Base-by-base conservation (phyloP, 2,329 filamentous ascomycete genomes). In the Aspergillus puulaauensis region DNA sequence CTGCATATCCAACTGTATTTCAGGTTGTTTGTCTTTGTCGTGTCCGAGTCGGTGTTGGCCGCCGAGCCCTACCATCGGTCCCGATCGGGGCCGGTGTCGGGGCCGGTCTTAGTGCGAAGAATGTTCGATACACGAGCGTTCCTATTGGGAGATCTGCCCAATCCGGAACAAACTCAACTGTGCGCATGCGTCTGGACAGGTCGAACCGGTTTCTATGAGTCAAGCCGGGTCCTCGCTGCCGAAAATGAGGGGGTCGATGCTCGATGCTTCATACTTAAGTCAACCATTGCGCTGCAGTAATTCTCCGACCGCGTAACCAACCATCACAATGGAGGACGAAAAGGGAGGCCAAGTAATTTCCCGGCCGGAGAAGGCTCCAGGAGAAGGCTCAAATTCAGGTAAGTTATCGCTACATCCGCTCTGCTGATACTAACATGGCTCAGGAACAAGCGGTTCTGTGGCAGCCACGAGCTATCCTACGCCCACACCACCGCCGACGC, bases 61-160 rank as follows among this genome's bases (percentile, higher is more conserved):
- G 41, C 49, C 60, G 54, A 57, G 23, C 39, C 48, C 49, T 58
- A 19, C 21, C 31, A 19, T 33, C 52, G 52, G 52, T 3, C 6
- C 52, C 52, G 55, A 44, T 55, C 68, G 68, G 68, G 21, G 17
- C 68, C 68, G 56, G 31, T 40, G 9, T 35, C 62, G 60, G 60
- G 27, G 46, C 54, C 37, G 44, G 48, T 39, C 24, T 39, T 54
- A 58, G 56, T 37, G 51, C 33, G 27, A 47, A 54, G 37, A 24
- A 39, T 15, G 14, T 41, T 50, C 49, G 8, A 24, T 33, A 14
- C 24, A 50, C 12, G 17, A 19, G 21, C 37, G 37, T 50, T 50
- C 11, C 9, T 15, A 58, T 58, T 58, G 51, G 56, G 51, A 31
- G 45, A 41, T 31, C 21, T 6, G 3, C 9, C 1, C 15, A 45